phyloP scores from a whole-genome alignment of 2,329 filamentous ascomycete genomes.

The Westerdykella aurantiaca region DNA sequence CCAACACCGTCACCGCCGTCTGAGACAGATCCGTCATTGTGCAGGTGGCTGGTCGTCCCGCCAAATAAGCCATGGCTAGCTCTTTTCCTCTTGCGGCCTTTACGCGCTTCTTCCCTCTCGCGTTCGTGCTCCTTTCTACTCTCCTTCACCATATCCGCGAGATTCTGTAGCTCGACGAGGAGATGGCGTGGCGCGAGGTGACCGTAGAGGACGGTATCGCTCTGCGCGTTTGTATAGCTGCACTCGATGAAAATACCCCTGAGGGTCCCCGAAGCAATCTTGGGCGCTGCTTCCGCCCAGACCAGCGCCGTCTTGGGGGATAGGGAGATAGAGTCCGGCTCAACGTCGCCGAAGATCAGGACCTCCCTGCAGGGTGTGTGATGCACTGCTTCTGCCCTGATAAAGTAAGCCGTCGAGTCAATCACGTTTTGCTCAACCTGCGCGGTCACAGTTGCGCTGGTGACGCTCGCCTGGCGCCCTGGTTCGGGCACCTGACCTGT shows the following conservation, averaged over 20 bases:
- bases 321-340: constrained; percentile 80
- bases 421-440: constrained; percentile 56
- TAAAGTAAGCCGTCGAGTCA: constrained; percentile 87
- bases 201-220: constrained; percentile 74
- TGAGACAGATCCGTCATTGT: not conserved
- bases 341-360: constrained; percentile 91
- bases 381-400: constrained; percentile 58
- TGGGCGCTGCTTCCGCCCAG: constrained; percentile 84
- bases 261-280: constrained; percentile 66
- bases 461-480: constrained; percentile 14
- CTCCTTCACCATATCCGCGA: constrained; percentile 66
- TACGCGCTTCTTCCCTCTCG: constrained; percentile 29
- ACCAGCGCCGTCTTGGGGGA: constrained; percentile 74
- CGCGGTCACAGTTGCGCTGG: constrained; percentile 11
- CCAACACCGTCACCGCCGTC: constrained; percentile 9
- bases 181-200: constrained; percentile 82
- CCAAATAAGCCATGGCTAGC: constrained; percentile 33
- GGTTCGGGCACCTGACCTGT: constrained; percentile 13
- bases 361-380: constrained; percentile 54
- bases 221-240: constrained; percentile 77
- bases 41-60: not conserved
- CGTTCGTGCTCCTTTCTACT: constrained; percentile 35
- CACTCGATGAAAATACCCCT: constrained; percentile 91
- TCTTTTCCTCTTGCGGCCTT: constrained; percentile 61
- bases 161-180: constrained; percentile 65